A percentile compares a stretch with the other conserved stretches of the same genome.
These are phyloP conservation scores for Castanea crenata DNA, from an alignment of 306 rosid species.

Conservation along the genomic window DNA sequence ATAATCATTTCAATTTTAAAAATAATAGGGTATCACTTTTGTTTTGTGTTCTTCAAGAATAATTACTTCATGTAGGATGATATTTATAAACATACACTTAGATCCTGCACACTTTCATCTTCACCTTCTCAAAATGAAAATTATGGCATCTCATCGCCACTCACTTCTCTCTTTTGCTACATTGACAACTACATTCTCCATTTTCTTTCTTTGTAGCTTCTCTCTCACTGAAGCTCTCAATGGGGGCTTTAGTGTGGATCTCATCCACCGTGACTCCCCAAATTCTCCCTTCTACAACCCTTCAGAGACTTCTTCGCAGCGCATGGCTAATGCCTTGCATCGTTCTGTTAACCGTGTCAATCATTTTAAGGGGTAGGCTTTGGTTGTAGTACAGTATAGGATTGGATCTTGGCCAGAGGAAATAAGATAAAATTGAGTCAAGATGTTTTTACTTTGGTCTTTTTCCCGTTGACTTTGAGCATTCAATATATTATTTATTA, in stretches of 20 bases:
- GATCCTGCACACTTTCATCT: too few relatives aligned
- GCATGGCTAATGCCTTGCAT: neutral
- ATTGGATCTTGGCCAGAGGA: neutral
- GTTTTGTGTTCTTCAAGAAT: too few relatives aligned
- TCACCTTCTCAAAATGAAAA: neutral
- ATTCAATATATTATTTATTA: neutral
- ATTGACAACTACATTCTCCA: neutral
- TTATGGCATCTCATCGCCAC: neutral
- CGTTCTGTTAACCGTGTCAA: slow-evolving; percentile 15
- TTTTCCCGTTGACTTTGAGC: neutral
- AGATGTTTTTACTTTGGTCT: neutral
- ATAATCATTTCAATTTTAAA: slow-evolving; percentile 4
- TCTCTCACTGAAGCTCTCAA: neutral
- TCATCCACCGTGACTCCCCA: slow-evolving; percentile 12
- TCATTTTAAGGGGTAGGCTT: neutral
- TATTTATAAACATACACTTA: too few relatives aligned
- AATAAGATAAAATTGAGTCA: neutral
- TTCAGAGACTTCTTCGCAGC: neutral
- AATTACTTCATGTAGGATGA: too few relatives aligned
- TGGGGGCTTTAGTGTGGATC: slow-evolving; percentile 23
- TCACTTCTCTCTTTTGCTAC: neutral
- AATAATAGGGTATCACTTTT: neutral
- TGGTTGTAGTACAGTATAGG: neutral
- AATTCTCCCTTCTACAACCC: slow-evolving; percentile 1
- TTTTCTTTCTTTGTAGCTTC: neutral